These are phyloP conservation scores for Psilocybe azurescens DNA, from an alignment of 768 basidiomycete genomes.

Conservation along the genomic window DNA sequence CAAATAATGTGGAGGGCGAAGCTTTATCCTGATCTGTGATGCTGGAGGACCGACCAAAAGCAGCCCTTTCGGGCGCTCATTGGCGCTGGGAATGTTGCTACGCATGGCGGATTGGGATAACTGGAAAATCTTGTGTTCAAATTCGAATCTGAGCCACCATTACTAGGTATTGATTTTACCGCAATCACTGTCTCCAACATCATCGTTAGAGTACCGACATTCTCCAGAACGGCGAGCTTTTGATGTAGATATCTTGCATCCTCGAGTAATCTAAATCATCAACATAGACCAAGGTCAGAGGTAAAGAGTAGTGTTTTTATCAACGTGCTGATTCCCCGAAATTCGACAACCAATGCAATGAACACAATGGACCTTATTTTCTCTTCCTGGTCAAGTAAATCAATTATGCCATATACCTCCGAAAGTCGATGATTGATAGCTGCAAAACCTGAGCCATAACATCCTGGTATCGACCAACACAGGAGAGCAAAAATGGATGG, in stretches of 20 bases:
- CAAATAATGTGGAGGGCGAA: too few species aligned
- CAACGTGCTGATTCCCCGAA: background rate
- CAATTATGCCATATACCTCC: conserved; percentile 84
- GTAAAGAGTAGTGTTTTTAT: conserved; percentile 1
- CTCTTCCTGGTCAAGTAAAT: conserved; percentile 81
- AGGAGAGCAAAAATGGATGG: conserved; percentile 5
- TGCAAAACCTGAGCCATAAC: conserved; percentile 97
- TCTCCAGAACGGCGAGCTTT: conserved; percentile 76
- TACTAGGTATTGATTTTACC: conserved; percentile 71
- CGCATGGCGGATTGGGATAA: too few species aligned
- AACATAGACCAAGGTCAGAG: background rate
- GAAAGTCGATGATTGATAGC: conserved; percentile 90
- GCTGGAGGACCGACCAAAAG: too few species aligned
- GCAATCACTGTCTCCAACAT: conserved; percentile 89
- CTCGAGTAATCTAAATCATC: conserved; percentile 64
- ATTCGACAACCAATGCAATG: background rate
- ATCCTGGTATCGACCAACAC: conserved; percentile 51
- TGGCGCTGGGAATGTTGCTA: too few species aligned
- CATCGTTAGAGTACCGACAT: conserved; percentile 69
- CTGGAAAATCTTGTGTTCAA: too few species aligned
- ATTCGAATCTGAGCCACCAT: too few species aligned
- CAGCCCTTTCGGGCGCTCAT: too few species aligned
- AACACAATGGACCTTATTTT: conserved; percentile 76
- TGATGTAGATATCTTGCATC: conserved; percentile 81
- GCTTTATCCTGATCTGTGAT: too few species aligned